These are phyloP conservation scores for Citeromyces siamensis DNA, from an alignment of 1,139 yeast species.

Conservation along the genomic window DNA sequence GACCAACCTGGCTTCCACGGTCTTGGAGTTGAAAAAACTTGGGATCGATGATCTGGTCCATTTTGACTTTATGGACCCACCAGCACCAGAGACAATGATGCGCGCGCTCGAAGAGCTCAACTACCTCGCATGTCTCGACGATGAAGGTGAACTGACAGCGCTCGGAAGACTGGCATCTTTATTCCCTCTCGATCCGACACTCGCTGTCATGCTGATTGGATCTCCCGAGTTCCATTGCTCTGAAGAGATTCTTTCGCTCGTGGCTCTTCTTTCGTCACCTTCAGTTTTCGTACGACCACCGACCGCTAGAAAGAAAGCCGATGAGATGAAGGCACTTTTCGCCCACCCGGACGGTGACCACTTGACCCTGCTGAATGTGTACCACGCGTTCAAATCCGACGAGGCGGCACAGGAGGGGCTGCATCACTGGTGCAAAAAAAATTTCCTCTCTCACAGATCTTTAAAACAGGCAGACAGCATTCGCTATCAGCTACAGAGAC, in stretches of 20 bases:
- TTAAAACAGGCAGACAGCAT: conserved; percentile 77
- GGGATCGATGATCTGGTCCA: conserved; percentile 96
- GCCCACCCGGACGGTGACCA: conserved; percentile 97
- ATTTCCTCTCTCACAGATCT: conserved; percentile 76
- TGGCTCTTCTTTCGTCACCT: conserved; percentile 87
- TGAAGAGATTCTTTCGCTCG: conserved; percentile 78
- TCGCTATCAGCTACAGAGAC: conserved; percentile 66
- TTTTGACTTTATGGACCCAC: conserved; percentile 98
- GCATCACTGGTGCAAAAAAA: conserved; percentile 85
- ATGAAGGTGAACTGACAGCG: conserved; percentile 83
- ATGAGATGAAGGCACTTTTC: conserved; percentile 77
- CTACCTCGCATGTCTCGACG: conserved; percentile 80
- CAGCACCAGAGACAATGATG: conserved; percentile 99
- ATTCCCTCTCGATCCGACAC: conserved; percentile 92
- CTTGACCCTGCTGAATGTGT: conserved; percentile 79
- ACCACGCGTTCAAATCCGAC: conserved; percentile 67
- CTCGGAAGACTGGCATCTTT: conserved; percentile 84
- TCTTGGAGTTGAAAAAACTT: conserved; percentile 80
- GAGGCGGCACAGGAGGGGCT: conserved; percentile 50
- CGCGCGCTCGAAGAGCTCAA: conserved; percentile 93
- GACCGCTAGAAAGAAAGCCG: conserved; percentile 80
- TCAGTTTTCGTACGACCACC: conserved; percentile 92
- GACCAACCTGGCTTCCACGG: conserved; percentile 84
- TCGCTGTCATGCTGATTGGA: conserved; percentile 86
- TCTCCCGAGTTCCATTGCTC: conserved; percentile 81